Percentiles rank a stretch among this genome's conserved stretches.
phyloP scores from a whole-genome alignment of 192 early-diverging fungal genomes.

The Backusella tuberculispora region DNA sequence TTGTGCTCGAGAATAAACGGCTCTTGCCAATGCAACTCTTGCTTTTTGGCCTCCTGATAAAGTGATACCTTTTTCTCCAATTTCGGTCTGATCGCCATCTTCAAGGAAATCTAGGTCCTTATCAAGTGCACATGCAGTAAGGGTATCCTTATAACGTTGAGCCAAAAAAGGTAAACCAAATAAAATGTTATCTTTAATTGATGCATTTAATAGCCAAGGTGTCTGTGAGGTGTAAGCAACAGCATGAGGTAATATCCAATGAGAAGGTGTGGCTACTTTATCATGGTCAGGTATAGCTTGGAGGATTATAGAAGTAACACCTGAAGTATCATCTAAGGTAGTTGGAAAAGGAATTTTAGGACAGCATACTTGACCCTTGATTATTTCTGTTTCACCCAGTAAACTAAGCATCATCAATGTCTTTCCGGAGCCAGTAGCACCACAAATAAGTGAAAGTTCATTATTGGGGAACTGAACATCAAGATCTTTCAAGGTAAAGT shows the following conservation, averaged over 20 bases:
- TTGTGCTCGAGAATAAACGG: slow-evolving; percentile 74
- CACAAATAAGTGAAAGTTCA: slow-evolving; percentile 57
- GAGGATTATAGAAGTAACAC: not conserved
- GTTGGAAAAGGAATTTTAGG: slow-evolving; percentile 31
- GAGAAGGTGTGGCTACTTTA: not conserved
- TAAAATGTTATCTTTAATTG: slow-evolving; percentile 74
- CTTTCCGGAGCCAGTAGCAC: slow-evolving; percentile 89
- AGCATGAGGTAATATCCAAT: slow-evolving; percentile 44
- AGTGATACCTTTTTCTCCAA: slow-evolving; percentile 85
- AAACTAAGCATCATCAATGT: slow-evolving; percentile 79
- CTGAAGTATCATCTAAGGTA: not conserved
- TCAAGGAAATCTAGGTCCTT: slow-evolving; percentile 80
- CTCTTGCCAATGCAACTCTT: slow-evolving; percentile 83
- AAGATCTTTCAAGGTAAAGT: slow-evolving; percentile 49
- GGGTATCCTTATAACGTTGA: slow-evolving; percentile 30
- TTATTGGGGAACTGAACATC: slow-evolving; percentile 52
- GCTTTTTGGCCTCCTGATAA: slow-evolving; percentile 92
- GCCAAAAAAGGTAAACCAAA: slow-evolving; percentile 46
- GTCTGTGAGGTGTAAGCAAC: slow-evolving; percentile 80
- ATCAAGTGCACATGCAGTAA: slow-evolving; percentile 73
- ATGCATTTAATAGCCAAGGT: slow-evolving; percentile 72
- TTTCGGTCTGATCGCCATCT: slow-evolving; percentile 78
- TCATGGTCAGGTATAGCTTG: not conserved
- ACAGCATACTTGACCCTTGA: slow-evolving; percentile 41
- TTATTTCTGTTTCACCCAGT: slow-evolving; percentile 64